Evolutionary conservation across 176 grass and related monocot species (phyloP).

Genomic region (Eleusine coracana): DNA sequence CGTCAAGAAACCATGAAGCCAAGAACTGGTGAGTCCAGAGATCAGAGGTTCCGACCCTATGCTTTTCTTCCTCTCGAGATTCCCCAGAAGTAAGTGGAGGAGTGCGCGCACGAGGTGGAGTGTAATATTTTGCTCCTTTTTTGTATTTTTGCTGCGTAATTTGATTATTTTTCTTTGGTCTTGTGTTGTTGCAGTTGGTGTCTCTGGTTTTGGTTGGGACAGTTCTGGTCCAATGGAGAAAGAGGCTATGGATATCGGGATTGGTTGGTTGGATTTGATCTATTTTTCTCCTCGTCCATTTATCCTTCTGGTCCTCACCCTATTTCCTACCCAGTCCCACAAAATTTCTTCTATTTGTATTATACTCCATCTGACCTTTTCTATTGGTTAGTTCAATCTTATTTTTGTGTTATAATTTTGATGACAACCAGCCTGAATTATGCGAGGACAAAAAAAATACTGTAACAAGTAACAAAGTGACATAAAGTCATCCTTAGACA

Average conservation of each 20-base stretch:
- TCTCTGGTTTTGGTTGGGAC: conserved; percentile 37
- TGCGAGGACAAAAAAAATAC: background rate
- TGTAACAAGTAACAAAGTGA: too few relatives aligned
- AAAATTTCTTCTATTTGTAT: conserved; percentile 38
- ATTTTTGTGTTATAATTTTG: background rate
- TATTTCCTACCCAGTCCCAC: background rate
- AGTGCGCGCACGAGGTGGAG: background rate
- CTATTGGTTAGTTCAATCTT: background rate
- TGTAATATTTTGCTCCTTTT: background rate
- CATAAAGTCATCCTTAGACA: background rate
- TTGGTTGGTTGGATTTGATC: conserved; percentile 61
- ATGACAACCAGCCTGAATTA: background rate
- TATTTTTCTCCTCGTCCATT: conserved; percentile 47
- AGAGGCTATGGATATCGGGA: conserved; percentile 50
- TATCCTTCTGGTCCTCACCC: conserved; percentile 31
- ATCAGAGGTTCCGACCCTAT: background rate
- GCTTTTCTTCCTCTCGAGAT: conserved; percentile 20
- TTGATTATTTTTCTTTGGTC: conserved; percentile 36
- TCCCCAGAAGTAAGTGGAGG: conserved; percentile 22
- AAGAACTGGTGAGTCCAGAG: background rate
- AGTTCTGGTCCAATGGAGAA: conserved; percentile 52
- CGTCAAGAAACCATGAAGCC: conserved; percentile 31
- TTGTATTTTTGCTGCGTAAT: conserved; percentile 17
- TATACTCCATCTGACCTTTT: background rate
- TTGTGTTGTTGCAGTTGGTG: conserved; percentile 32